Conservation (phyloP, 2,329 filamentous ascomycete species). For the Fusarium piperis region DNA sequence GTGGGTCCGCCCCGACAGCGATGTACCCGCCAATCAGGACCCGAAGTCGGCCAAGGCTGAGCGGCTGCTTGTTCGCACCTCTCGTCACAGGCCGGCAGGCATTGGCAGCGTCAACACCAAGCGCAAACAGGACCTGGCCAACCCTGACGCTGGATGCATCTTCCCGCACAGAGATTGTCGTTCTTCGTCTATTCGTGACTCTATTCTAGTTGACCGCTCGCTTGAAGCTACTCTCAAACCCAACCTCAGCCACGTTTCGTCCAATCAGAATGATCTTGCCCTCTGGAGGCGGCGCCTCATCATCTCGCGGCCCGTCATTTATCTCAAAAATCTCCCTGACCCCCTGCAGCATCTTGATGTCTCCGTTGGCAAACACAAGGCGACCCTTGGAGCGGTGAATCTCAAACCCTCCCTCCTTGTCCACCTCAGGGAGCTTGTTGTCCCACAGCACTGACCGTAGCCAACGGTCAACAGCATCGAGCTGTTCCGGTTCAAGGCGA, state of each 20-base stretch:
- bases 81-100: neutral
- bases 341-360: conserved; percentile 83
- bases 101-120: neutral
- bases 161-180: neutral
- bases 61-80: conserved; percentile 6
- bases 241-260: conserved; percentile 59
- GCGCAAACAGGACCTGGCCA: neutral
- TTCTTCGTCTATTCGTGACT: neutral
- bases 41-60: conserved; percentile 35
- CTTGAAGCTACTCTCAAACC: conserved; percentile 60
- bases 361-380: conserved; percentile 71
- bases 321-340: conserved; percentile 96
- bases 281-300: conserved; percentile 41
- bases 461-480: conserved; percentile 80
- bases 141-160: neutral
- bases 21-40: conserved; percentile 42
- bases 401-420: conserved; percentile 66
- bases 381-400: conserved; percentile 90
- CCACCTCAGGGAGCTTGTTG: conserved; percentile 62
- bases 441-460: conserved; percentile 89
- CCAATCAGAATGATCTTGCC: conserved; percentile 75
- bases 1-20: conserved; percentile 51
- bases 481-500: conserved; percentile 63
- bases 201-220: conserved; percentile 38
- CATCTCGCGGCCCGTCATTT: conserved; percentile 65